Evolutionary conservation across 148 eudicot genomes (phyloP), one percentile per base, ranked within the genome.

Genomic region (Fallopia convolvulus): DNA sequence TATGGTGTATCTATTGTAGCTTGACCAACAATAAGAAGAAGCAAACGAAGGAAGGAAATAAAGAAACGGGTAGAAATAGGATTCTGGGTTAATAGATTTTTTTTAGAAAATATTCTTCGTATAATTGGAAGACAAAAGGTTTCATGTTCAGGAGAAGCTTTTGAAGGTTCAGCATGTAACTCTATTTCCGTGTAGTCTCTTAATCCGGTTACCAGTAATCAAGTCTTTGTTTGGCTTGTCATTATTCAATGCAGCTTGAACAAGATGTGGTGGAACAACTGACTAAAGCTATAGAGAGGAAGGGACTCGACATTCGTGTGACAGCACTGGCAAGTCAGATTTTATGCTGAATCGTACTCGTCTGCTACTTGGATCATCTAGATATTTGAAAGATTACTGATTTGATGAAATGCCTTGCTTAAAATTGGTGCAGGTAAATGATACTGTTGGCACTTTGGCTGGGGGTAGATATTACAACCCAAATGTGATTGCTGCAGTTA

Each of bases 391-490:
- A 42, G 47, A 36, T 13, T 36, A 36, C 13, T 46, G 32, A 3
- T n/a, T 73, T 39, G 10, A 4, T 26, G 18, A 44, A 73, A 73
- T n/a, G 23, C 32, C 9, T 44, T 42, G 1, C 8, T 18, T 44
- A 0, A n/a, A 18, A 41, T 15, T 72, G 6, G n/a, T 44, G 49
- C 88, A 95, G 99, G 97, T 95, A 75, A 95, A 95, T 77, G 99
- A 95, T 84, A 91, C 99, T 26, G 91, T 95, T 77, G 99, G 99
- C 80, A 92, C 99, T 23, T 79, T 95, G 76, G 99, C 99, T 48
- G 94, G 97, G 79, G 99, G 99, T 47, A 82, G 89, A 77, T 92
- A 86, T 77, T 18, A 75, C 39, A 72, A 91, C 55, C 79, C 80
- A 39, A 82, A 95, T 83, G 99, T 92, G 36, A 80, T 90, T 77